A percentile compares a stretch with the other conserved stretches of the same genome.
phyloP scores from a whole-genome alignment of 345 rosid species.

The Eucalyptus regnans region DNA sequence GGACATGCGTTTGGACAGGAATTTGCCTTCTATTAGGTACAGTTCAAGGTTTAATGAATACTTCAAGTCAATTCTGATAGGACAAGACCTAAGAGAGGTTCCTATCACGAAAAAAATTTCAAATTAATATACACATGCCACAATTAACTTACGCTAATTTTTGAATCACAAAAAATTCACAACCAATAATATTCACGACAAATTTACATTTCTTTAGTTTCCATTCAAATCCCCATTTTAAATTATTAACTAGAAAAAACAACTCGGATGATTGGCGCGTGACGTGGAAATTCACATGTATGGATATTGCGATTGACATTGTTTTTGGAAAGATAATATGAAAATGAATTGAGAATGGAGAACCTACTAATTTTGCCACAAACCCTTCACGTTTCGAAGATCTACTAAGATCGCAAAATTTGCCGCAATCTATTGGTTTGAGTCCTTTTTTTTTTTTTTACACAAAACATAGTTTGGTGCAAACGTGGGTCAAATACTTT shows the following conservation, averaged over 20 bases:
- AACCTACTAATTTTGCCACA: not conserved
- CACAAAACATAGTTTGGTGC: not conserved
- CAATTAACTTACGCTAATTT: too few relatives aligned
- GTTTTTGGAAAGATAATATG: not conserved
- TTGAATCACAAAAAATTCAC: accelerated
- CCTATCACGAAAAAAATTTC: too few relatives aligned
- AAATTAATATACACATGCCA: accelerated
- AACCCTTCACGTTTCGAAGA: not conserved
- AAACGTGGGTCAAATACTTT: not conserved
- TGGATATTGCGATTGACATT: accelerated
- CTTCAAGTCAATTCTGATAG: accelerated
- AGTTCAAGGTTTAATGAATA: too few relatives aligned
- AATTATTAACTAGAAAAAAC: too few relatives aligned
- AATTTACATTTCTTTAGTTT: too few relatives aligned
- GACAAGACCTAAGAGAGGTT: not conserved
- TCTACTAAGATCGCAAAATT: not conserved
- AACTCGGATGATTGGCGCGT: accelerated
- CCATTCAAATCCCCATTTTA: not conserved
- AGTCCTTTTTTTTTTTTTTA: not conserved
- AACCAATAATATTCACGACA: accelerated
- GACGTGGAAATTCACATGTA: too few relatives aligned
- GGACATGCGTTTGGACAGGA: not conserved
- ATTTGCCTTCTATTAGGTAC: not conserved
- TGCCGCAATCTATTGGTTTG: accelerated
- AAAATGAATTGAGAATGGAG: not conserved